Conservation (phyloP, 1,284 basidiomycete species). For the Hemileia vastatrix region DNA sequence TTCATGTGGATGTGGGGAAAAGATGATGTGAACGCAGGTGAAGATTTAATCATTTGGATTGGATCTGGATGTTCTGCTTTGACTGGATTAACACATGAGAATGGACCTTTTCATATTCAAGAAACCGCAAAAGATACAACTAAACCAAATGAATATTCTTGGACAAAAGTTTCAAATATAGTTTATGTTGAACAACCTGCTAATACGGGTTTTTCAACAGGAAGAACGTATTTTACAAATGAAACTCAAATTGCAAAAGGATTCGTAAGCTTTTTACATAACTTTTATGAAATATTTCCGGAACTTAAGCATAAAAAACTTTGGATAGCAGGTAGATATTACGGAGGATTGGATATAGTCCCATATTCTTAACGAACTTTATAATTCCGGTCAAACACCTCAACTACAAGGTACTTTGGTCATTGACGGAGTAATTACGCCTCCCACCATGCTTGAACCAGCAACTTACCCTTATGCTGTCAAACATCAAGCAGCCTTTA, state of each 20-base stretch:
- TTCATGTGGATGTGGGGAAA: no score
- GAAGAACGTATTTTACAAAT: conserved; percentile 54
- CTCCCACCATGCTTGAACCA: no score
- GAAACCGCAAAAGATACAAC: conserved; percentile 58
- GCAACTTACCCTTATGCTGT: no score
- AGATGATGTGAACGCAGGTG: no score
- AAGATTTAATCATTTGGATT: no score
- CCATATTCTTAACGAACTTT: no score
- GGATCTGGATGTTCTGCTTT: conserved; percentile 62
- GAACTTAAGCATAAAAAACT: conserved; percentile 27
- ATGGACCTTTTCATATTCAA: conserved; percentile 65
- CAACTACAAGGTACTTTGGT: no score
- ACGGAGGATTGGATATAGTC: conserved; percentile 46
- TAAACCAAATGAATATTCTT: conserved; percentile 60
- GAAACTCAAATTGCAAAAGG: conserved; percentile 41
- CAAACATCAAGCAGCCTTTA: no score
- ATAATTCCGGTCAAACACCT: no score
- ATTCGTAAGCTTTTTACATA: conserved; percentile 39
- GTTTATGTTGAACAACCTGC: conserved; percentile 74
- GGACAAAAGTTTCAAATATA: conserved; percentile 69
- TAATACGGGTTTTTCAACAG: conserved; percentile 68
- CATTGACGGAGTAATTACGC: no score
- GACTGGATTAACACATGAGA: conserved; percentile 67
- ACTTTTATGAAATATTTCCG: conserved; percentile 33
- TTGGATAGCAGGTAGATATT: conserved; percentile 36